A percentile compares a stretch with the other conserved stretches of the same genome.
phyloP scores from a whole-genome alignment of 768 basidiomycete genomes.

The Lanmaoa rubissima region DNA sequence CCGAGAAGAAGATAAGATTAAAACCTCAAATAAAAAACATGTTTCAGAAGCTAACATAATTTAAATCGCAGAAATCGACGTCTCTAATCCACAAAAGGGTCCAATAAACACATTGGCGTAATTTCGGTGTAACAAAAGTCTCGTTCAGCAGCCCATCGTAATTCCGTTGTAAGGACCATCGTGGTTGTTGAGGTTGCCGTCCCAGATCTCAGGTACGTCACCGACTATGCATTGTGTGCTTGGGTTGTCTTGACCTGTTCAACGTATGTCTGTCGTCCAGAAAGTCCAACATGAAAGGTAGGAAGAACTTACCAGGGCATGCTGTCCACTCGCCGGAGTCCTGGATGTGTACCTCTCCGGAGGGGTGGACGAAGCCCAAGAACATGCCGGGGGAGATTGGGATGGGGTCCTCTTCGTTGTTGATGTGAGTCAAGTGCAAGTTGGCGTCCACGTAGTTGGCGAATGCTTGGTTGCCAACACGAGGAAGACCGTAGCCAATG shows the following conservation, averaged over 20 bases:
- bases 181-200: constrained; percentile 43
- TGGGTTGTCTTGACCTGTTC: constrained; percentile 55
- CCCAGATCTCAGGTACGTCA: constrained; percentile 41
- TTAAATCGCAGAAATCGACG: neutral
- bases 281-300: neutral
- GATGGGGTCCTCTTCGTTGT: constrained; percentile 45
- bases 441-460: constrained; percentile 54
- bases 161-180: constrained; percentile 38
- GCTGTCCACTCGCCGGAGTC: constrained; percentile 48
- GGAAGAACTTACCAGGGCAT: constrained; percentile 44
- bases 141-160: constrained; percentile 25
- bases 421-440: constrained; percentile 49
- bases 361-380: constrained; percentile 41
- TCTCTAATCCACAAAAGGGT: neutral
- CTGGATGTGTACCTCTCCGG: constrained; percentile 44
- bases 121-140: neutral
- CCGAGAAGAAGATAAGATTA: neutral
- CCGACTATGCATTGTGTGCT: constrained; percentile 32
- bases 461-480: constrained; percentile 40
- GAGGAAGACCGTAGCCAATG: too few species aligned
- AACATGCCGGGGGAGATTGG: constrained; percentile 36
- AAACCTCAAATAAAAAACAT: neutral
- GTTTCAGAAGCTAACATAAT: neutral
- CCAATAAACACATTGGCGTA: neutral
- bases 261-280: neutral